These are phyloP conservation scores for Aspergillus panamensis DNA, from an alignment of 495 filamentous ascomycete species.

Conservation along the genomic window DNA sequence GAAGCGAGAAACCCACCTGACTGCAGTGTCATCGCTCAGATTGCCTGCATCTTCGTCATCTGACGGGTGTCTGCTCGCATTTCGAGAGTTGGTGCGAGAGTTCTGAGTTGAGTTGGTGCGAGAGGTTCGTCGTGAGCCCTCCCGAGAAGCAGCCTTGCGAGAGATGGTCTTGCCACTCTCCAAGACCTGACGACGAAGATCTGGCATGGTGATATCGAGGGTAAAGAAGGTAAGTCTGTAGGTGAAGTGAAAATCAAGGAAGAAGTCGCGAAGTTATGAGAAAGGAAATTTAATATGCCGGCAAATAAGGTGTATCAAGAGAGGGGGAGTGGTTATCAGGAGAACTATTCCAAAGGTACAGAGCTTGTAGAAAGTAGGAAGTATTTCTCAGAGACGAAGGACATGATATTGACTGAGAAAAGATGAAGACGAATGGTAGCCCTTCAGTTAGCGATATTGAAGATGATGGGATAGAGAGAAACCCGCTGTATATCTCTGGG, in stretches of 20 bases:
- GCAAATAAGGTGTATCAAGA: neutral
- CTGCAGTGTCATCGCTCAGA: slow-evolving; percentile 64
- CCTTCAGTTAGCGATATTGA: neutral
- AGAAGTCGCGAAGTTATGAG: neutral
- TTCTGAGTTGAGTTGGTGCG: slow-evolving; percentile 57
- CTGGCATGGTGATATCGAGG: slow-evolving; percentile 34
- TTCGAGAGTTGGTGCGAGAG: slow-evolving; percentile 58
- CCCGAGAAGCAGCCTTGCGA: slow-evolving; percentile 74
- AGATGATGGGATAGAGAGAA: slow-evolving; percentile 13
- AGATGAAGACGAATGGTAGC: neutral
- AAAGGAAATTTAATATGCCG: slow-evolving; percentile 3
- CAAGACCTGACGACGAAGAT: slow-evolving; percentile 71
- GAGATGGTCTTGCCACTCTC: slow-evolving; percentile 92
- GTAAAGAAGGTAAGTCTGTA: neutral
- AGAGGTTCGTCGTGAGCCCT: slow-evolving; percentile 62
- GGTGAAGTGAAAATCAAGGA: neutral
- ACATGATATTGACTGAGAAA: slow-evolving; percentile 27
- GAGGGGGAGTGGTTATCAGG: slow-evolving; percentile 2
- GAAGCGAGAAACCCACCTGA: slow-evolving; percentile 51
- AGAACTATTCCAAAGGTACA: slow-evolving; percentile 20
- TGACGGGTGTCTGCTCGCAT: slow-evolving; percentile 55
- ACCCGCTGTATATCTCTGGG: neutral
- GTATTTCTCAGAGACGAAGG: slow-evolving; percentile 23
- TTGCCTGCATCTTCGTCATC: slow-evolving; percentile 76
- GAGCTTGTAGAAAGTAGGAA: slow-evolving; percentile 16